Evolutionary conservation across 2,329 filamentous ascomycete species (phyloP), one percentile per base, ranked within the genome.

Genomic region (Aspergillus bombycis): DNA sequence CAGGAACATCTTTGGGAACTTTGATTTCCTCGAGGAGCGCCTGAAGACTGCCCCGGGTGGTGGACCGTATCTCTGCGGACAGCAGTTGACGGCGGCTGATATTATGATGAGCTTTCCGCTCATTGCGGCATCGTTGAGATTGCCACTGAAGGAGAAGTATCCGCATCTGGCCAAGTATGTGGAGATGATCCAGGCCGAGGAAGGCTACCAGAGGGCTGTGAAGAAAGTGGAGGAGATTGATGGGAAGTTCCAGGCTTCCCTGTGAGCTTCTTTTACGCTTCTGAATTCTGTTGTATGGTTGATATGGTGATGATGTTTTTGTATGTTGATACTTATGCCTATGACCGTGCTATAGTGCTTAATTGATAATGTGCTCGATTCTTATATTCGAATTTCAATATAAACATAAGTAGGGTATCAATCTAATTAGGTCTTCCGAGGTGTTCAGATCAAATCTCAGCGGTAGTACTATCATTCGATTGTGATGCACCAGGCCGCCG

Each of bases 41-140:
- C 69, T 83, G 50, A 74, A 76, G 56, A 77, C 80, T 12, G 76
- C 80, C 0, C 81, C 81, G 0, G 74, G 70, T 0, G 73, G 74
- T 26, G 75, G 75, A 1, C 67, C 71, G 1, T 83, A 72, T 62
- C 70, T 83, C 7, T 83, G 82, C 62, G 81, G 82, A 8, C 72
- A 73, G 34, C 70, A 79, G 12, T 63, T 83, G 59, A 80, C 78
- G 0, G 80, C 78, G 0, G 80, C 80, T 2, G 82, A 84, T 63
- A 82, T 84, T 30, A 70, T 83, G 70, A 75, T 83, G 71, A 80
- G 80, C 60, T 83, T 82, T 64, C 80, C 81, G 0, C 61, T 83
- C 1, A 77, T 80, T 57, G 79, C 79, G 38, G 77, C 76, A 21
- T 71, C 63, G n/a, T 66, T 68, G 5, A 72, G 76, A 3, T 60